Percentiles rank a stretch among this genome's conserved stretches.
phyloP scores from a whole-genome alignment of 1,284 basidiomycete genomes.

The Apiotrichum mycotoxinovorans region DNA sequence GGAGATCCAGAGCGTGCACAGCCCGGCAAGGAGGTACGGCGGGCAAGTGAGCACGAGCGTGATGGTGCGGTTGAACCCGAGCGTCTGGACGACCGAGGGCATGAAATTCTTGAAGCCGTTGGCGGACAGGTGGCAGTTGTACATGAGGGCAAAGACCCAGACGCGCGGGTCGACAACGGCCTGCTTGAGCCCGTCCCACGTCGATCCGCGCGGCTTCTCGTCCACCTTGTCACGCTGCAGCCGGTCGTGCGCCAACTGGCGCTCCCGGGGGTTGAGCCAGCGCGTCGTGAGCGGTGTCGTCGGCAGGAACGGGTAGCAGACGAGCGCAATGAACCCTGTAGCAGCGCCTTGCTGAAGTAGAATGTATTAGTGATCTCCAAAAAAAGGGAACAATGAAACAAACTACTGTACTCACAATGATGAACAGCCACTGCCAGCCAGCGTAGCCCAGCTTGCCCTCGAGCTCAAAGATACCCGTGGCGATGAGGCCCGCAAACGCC shows the following conservation, averaged over 20 bases:
- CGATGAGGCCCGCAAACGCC: slow-evolving; percentile 24
- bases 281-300: slow-evolving; percentile 49
- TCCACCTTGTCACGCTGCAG: slow-evolving; percentile 29
- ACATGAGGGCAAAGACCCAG: slow-evolving; percentile 33
- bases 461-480: slow-evolving; percentile 20
- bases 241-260: slow-evolving; percentile 14
- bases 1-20: slow-evolving; percentile 22
- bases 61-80: slow-evolving; percentile 39
- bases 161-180: slow-evolving; percentile 31
- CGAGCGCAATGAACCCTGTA: slow-evolving; percentile 30
- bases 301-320: slow-evolving; percentile 40
- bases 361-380: no score
- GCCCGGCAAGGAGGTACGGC: slow-evolving; percentile 37
- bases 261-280: slow-evolving; percentile 45
- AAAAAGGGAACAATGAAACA: no score
- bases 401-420: slow-evolving; percentile 19
- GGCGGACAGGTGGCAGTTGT: slow-evolving; percentile 29
- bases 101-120: slow-evolving; percentile 38
- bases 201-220: slow-evolving; percentile 25
- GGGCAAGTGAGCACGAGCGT: slow-evolving; percentile 48
- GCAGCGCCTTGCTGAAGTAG: slow-evolving; percentile 37
- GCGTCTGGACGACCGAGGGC: slow-evolving; percentile 30
- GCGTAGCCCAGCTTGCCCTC: slow-evolving; percentile 18
- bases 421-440: slow-evolving; percentile 30
- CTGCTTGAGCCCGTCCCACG: slow-evolving; percentile 33